Base-by-base conservation (phyloP, 2,329 filamentous ascomycete genomes). In the Colletotrichum gloeosporioides region DNA sequence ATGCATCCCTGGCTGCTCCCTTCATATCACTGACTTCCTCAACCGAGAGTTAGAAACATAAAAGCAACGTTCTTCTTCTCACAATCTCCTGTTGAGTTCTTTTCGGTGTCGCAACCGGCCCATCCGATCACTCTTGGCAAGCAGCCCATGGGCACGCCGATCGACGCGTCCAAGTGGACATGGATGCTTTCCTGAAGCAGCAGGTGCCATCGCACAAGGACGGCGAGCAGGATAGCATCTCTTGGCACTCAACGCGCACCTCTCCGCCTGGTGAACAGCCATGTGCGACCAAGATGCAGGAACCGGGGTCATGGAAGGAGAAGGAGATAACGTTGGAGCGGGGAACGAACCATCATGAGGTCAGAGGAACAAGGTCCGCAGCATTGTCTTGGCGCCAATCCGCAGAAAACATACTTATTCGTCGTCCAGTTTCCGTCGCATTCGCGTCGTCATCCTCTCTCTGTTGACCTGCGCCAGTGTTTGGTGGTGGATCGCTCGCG, bases 101-200 rank as follows among this genome's bases (percentile, higher is more conserved):
- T 22, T 32, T 2, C 8, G n/a, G 44, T 6, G 8, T 25, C 6
- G 4, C 29, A 34, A 55, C 32, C 53, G 62, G 67, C 31, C 25
- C 39, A n/a, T 55, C 62, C 61, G 29, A 55, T 22, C 34, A 34
- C 22, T 49, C 29, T 59, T 34, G 59, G 34, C 32, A 34, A 71
- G 44, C 29, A 57, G 8, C 36, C 36, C 29, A 55, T 70, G 59
- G 36, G n/a, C 9, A 32, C n/a, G 31, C 18, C 34, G 34, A 65
- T 73, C 73, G 9, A 59, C 70, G 64, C 44, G 70, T 73, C 70
- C 64, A 69, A 61, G 63, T 69, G 59, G 73, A 49, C 59, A 76
- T 76, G 73, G 64, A 29, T 55, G 36, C 15, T 76, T 76, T 65
- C 73, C 73, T 65, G 73, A 76, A 76, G 73, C 44, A 76, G 73